phyloP scores from a whole-genome alignment of 768 basidiomycete species.

The Termitomyces heimii region DNA sequence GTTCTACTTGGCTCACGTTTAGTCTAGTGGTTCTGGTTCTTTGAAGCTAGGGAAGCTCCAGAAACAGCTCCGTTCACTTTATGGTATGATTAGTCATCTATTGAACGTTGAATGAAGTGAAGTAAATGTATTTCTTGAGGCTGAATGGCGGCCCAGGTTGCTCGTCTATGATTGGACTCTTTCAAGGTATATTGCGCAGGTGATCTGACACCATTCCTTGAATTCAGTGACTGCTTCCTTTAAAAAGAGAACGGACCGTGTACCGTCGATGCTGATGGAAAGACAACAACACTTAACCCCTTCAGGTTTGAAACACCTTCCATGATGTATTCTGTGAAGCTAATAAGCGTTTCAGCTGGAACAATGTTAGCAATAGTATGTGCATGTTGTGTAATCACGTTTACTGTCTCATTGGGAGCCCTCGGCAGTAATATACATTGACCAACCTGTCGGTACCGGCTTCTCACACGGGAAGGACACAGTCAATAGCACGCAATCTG shows the following conservation, averaged over 20 bases:
- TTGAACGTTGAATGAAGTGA: background rate
- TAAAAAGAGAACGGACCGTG: conserved; percentile 58
- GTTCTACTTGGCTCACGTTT: background rate
- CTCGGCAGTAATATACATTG: conserved; percentile 59
- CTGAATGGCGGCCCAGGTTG: conserved; percentile 59
- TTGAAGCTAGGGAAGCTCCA: conserved; percentile 53
- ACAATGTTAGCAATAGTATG: conserved; percentile 60
- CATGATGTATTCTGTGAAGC: background rate
- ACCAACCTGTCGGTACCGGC: conserved; percentile 63
- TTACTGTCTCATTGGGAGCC: background rate
- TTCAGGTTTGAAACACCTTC: conserved; percentile 35
- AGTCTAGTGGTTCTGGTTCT: conserved; percentile 68
- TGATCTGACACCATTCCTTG: background rate
- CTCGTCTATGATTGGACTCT: conserved; percentile 59
- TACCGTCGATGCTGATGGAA: conserved; percentile 45
- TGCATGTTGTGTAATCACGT: background rate
- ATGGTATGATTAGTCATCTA: conserved; percentile 31
- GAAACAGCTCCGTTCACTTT: conserved; percentile 62
- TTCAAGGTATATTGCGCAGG: conserved; percentile 38
- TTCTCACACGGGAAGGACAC: conserved; percentile 57
- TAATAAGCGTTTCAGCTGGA: conserved; percentile 41
- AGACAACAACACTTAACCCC: conserved; percentile 50
- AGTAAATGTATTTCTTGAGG: conserved; percentile 19
- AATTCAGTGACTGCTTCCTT: background rate
- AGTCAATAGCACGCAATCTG: conserved; percentile 49